Evolutionary conservation across 1,284 basidiomycete species (phyloP).

Genomic region (Cryptococcus wingfieldii): DNA sequence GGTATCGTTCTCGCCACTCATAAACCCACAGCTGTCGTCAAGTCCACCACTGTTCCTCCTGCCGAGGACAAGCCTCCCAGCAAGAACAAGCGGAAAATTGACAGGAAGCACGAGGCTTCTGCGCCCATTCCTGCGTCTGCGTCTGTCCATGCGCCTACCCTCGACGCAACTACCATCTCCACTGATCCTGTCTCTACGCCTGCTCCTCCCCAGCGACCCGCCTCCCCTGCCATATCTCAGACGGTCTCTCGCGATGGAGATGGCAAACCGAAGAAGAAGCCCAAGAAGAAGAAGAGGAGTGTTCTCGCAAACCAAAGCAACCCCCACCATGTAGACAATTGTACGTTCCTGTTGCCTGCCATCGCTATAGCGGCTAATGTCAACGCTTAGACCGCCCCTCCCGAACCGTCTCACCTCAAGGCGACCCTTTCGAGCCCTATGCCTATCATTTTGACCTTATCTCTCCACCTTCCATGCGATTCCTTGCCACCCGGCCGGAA

Average conservation of each 20-base stretch:
- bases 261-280: constrained; percentile 44
- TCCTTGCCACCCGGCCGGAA: constrained; percentile 33
- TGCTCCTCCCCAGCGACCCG: background rate
- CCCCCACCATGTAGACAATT: constrained; percentile 80
- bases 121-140: background rate
- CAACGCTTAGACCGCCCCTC: constrained; percentile 41
- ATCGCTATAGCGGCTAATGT: background rate
- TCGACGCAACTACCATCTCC: background rate
- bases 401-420: constrained; percentile 23
- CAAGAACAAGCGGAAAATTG: constrained; percentile 17
- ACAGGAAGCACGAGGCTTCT: constrained; percentile 12
- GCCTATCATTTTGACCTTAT: constrained; percentile 35
- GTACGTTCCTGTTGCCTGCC: constrained; percentile 22
- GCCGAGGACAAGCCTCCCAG: constrained; percentile 10
- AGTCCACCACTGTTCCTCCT: constrained; percentile 1
- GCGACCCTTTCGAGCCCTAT: constrained; percentile 36
- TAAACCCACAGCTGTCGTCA: constrained; percentile 7
- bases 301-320: constrained; percentile 80
- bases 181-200: background rate
- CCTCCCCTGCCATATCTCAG: constrained; percentile 4
- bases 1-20: constrained; percentile 30
- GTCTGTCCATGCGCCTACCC: background rate
- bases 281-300: constrained; percentile 84
- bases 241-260: constrained; percentile 11
- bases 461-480: constrained; percentile 44